These are phyloP conservation scores for Backusella mclennaniae DNA, from an alignment of 192 early-diverging fungal genomes.

Conservation along the genomic window DNA sequence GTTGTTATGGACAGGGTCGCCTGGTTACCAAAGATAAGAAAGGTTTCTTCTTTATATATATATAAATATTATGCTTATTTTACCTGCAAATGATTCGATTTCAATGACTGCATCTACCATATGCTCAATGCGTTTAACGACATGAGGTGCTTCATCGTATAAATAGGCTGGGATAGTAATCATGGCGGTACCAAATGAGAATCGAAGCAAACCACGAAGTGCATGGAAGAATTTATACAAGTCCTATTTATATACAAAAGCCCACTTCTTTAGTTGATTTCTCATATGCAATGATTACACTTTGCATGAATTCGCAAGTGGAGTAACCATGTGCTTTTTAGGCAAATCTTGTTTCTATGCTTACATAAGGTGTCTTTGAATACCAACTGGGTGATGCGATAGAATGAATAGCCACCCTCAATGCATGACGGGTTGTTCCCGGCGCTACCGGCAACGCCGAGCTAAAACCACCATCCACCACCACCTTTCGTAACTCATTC, in stretches of 20 bases:
- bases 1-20: slow-evolving; percentile 51
- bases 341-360: not conserved
- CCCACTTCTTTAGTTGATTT: no score
- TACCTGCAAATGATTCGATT: slow-evolving; percentile 93
- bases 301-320: not conserved
- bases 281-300: not conserved
- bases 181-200: slow-evolving; percentile 71
- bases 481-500: slow-evolving; percentile 52
- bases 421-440: slow-evolving; percentile 54
- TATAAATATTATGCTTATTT: not conserved
- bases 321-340: not conserved
- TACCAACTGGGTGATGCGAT: slow-evolving; percentile 83
- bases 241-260: slow-evolving; percentile 32
- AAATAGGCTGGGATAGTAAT: slow-evolving; percentile 81
- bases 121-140: slow-evolving; percentile 73
- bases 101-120: slow-evolving; percentile 83
- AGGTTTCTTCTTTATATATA: not conserved
- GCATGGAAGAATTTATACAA: slow-evolving; percentile 70
- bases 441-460: slow-evolving; percentile 31
- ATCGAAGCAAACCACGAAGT: slow-evolving; percentile 75
- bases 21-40: slow-evolving; percentile 8
- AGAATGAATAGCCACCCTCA: slow-evolving; percentile 81
- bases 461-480: slow-evolving; percentile 65
- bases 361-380: slow-evolving; percentile 52
- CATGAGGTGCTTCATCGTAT: slow-evolving; percentile 51